These are phyloP conservation scores for Cytospora piceae DNA, from an alignment of 2,329 filamentous ascomycete genomes.

Conservation along the genomic window DNA sequence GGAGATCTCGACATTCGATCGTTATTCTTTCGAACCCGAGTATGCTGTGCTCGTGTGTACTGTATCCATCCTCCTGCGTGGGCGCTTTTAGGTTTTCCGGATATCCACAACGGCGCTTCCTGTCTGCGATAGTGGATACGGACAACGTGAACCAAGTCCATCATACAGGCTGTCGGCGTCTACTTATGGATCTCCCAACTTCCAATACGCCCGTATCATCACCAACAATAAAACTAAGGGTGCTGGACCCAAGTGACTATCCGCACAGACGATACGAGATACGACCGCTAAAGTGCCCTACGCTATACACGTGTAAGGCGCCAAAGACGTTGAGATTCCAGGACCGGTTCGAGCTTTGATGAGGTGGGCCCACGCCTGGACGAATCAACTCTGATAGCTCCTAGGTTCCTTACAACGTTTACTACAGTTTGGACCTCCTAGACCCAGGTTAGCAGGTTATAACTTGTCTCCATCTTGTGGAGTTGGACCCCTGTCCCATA, in stretches of 20 bases:
- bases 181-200: constrained; percentile 6
- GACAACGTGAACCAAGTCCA: constrained; percentile 5
- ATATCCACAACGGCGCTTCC: constrained; percentile 4
- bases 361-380: neutral
- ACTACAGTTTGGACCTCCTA: neutral
- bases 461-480: neutral
- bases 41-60: constrained; percentile 2
- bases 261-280: constrained; percentile 1
- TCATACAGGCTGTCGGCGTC: constrained; percentile 3
- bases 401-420: neutral
- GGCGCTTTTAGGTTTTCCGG: neutral
- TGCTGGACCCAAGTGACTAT: neutral
- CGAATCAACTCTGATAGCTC: neutral
- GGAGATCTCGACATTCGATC: constrained; percentile 9
- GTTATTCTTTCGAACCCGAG: constrained; percentile 4
- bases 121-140: constrained; percentile 5
- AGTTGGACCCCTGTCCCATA: neutral
- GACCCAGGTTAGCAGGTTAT: neutral
- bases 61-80: neutral
- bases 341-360: neutral
- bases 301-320: neutral
- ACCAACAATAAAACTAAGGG: neutral
- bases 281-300: neutral
- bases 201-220: constrained; percentile 8
- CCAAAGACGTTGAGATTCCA: neutral